These are phyloP conservation scores for Aureobasidium uvarum DNA, from an alignment of 2,329 filamentous ascomycete species.

Conservation along the genomic window DNA sequence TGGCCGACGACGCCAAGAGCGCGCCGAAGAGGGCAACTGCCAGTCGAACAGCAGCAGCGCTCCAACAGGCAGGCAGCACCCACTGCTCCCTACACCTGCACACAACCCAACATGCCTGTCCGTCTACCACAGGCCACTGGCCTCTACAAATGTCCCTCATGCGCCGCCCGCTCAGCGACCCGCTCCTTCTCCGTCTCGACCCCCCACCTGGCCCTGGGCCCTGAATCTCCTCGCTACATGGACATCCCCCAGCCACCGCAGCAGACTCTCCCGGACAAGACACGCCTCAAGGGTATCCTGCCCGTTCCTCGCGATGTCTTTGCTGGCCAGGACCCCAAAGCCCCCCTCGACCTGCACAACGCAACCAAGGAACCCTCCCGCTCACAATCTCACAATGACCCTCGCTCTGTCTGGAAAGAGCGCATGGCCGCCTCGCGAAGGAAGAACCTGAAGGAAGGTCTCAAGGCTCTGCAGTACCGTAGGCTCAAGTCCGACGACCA, in stretches of 20 bases:
- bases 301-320: conserved; percentile 84
- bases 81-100: neutral
- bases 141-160: conserved; percentile 39
- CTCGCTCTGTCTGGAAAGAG: conserved; percentile 63
- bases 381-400: conserved; percentile 56
- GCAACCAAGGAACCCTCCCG: conserved; percentile 35
- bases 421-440: conserved; percentile 71
- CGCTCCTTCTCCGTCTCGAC: conserved; percentile 50
- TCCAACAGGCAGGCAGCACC: neutral
- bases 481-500: conserved; percentile 50
- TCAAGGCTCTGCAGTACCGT: conserved; percentile 66
- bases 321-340: conserved; percentile 36
- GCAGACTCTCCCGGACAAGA: conserved; percentile 54
- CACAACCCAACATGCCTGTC: conserved; percentile 16
- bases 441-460: conserved; percentile 67
- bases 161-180: conserved; percentile 29
- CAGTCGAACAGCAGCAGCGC: neutral
- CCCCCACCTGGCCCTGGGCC: conserved; percentile 57
- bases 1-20: conserved; percentile 13
- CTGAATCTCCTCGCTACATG: conserved; percentile 86
- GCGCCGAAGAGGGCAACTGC: neutral
- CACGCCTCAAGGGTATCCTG: conserved; percentile 68
- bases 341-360: conserved; percentile 9
- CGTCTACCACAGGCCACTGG: conserved; percentile 21
- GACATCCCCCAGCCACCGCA: conserved; percentile 76